Percentiles rank a stretch among this genome's conserved stretches.
Evolutionary conservation across 345 rosid genomes (phyloP).

Genomic region (Lepidium africanum): DNA sequence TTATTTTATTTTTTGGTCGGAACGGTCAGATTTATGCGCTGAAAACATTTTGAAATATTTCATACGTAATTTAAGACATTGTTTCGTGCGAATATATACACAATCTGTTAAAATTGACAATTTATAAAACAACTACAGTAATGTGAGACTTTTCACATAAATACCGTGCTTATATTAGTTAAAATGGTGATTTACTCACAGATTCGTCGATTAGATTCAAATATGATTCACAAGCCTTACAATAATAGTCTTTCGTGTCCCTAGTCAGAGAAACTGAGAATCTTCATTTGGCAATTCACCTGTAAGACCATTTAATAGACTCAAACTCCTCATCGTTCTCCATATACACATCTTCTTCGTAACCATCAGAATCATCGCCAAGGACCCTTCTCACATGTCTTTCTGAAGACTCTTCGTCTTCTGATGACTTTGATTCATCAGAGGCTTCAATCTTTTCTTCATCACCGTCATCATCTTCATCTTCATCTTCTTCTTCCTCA

Average conservation of each 20-base stretch:
- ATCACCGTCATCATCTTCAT: constrained; percentile 10
- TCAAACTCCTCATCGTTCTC: constrained; percentile 23
- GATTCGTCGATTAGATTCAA: too few species aligned
- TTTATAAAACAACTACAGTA: too few species aligned
- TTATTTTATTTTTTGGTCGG: too few species aligned
- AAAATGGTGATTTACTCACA: too few species aligned
- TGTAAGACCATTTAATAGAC: constrained; percentile 22
- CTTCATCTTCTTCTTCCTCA: constrained; percentile 19
- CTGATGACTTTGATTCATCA: constrained; percentile 5
- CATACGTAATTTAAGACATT: too few species aligned
- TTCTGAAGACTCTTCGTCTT: constrained; percentile 18
- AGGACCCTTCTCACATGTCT: constrained; percentile 8
- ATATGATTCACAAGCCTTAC: constrained; percentile 4
- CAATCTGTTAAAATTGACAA: too few species aligned
- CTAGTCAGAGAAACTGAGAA: neutral
- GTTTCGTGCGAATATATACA: too few species aligned
- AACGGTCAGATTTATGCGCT: too few species aligned
- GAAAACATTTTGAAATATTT: too few species aligned
- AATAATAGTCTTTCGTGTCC: neutral
- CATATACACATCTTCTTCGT: constrained; percentile 2
- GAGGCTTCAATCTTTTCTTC: constrained; percentile 24
- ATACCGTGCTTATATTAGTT: too few species aligned
- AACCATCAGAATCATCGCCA: constrained; percentile 28
- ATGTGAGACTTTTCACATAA: too few species aligned
- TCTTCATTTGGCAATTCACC: constrained; percentile 7